Evolutionary conservation across 176 grass and related monocot species (phyloP).

Genomic region (Elymus sibiricus): DNA sequence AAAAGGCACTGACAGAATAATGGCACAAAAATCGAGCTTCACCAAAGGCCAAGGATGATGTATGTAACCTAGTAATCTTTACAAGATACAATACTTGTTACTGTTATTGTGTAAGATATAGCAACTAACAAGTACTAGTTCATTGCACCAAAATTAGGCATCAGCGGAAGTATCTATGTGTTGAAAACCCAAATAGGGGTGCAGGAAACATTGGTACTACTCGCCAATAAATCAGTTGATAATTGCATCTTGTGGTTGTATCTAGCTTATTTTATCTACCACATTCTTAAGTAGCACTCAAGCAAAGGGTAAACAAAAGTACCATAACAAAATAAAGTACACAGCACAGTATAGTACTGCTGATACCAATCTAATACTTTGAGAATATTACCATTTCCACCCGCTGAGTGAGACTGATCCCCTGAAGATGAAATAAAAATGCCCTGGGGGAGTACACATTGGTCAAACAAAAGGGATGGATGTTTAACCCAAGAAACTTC

Average conservation of each 20-base stretch:
- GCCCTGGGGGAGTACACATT: conserved; percentile 54
- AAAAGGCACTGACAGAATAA: conserved; percentile 17
- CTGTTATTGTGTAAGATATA: not conserved
- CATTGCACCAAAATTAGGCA: not conserved
- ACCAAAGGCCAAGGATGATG: not conserved
- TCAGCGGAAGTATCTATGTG: not conserved
- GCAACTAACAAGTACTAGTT: not conserved
- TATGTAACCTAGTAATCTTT: not conserved
- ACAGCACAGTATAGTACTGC: not conserved
- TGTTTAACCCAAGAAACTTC: conserved; percentile 12
- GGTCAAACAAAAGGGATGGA: conserved; percentile 17
- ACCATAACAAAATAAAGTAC: not conserved
- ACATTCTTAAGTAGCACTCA: not conserved
- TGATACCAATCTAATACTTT: not conserved
- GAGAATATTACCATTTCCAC: conserved; percentile 67
- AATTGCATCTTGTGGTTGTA: not conserved
- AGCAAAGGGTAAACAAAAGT: not conserved
- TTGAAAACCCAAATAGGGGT: not conserved
- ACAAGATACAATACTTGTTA: conserved; percentile 16
- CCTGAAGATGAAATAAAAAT: conserved; percentile 81
- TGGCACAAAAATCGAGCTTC: not conserved
- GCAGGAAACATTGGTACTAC: not conserved
- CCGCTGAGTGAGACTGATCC: conserved; percentile 59
- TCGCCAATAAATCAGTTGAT: too few relatives aligned
- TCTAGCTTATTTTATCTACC: conserved; percentile 21